These are phyloP conservation scores for Filosporella fistucella DNA, from an alignment of 495 filamentous ascomycete species.

Conservation along the genomic window DNA sequence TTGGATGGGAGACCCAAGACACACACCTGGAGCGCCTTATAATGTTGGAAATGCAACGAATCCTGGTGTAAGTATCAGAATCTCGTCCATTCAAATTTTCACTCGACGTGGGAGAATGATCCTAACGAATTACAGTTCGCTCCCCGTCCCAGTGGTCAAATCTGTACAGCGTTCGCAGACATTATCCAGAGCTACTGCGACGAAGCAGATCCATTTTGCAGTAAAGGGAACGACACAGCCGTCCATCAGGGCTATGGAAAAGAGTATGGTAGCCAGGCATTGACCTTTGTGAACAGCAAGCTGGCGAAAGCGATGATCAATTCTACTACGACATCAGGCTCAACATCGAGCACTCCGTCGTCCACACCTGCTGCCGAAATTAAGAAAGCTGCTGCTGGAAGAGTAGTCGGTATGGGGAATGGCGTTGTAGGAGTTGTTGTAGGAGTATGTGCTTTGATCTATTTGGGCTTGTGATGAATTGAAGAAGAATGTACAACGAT, in stretches of 20 bases:
- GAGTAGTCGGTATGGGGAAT: too few species aligned
- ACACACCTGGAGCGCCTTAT: conserved; percentile 48
- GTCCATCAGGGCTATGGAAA: conserved; percentile 54
- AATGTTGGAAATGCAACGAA: conserved; percentile 55
- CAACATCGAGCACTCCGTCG: too few species aligned
- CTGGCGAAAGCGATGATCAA: too few species aligned
- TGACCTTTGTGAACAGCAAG: conserved; percentile 49
- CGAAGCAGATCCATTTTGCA: conserved; percentile 58
- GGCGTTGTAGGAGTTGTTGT: too few species aligned
- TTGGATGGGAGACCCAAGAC: conserved; percentile 58
- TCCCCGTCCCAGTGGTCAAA: conserved; percentile 48
- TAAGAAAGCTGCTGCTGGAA: too few species aligned
- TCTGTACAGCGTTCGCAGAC: conserved; percentile 43
- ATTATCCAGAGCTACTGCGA: conserved; percentile 62
- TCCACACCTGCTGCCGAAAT: too few species aligned
- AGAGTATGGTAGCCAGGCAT: conserved; percentile 53
- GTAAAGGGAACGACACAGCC: conserved; percentile 51
- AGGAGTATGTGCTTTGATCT: too few species aligned
- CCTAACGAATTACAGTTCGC: conserved; percentile 49
- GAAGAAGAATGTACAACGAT: too few species aligned
- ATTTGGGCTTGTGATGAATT: too few species aligned
- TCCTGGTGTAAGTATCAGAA: conserved; percentile 44
- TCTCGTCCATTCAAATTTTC: conserved; percentile 1
- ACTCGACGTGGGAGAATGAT: conserved; percentile 1
- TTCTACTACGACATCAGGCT: too few species aligned